phyloP scores from a whole-genome alignment of 306 rosid species.

The Lathyrus aphaca region DNA sequence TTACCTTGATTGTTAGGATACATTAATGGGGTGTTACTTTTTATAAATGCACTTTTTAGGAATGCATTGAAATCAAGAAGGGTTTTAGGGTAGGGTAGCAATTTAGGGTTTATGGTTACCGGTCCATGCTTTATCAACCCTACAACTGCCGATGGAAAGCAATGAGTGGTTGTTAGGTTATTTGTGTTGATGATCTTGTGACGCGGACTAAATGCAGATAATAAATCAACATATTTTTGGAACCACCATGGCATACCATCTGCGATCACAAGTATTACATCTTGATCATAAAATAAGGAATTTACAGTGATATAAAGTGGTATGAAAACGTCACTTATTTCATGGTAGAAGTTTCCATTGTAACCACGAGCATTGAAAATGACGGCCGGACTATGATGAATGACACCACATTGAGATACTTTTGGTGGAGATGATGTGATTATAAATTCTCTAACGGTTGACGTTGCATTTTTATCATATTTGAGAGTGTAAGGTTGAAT shows the following conservation, averaged over 20 bases:
- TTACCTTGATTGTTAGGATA: not conserved
- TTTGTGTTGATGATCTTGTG: conserved; percentile 38
- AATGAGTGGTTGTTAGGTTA: conserved; percentile 39
- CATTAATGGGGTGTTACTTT: not conserved
- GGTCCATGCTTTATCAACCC: conserved; percentile 57
- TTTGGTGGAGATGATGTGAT: conserved; percentile 44
- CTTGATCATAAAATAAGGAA: conserved; percentile 33
- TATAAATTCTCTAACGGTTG: conserved; percentile 40
- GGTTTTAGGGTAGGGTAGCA: conserved; percentile 48
- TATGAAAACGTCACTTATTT: conserved; percentile 55
- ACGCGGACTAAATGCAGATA: conserved; percentile 33
- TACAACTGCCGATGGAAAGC: conserved; percentile 44
- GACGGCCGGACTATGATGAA: conserved; percentile 49
- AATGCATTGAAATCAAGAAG: conserved; percentile 38
- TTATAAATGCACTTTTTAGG: conserved; percentile 25
- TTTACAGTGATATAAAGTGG: conserved; percentile 61
- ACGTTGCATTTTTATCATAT: conserved; percentile 38
- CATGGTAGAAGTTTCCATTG: conserved; percentile 60
- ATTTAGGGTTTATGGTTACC: conserved; percentile 42
- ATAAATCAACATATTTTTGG: conserved; percentile 44
- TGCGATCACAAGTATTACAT: conserved; percentile 45
- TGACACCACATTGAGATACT: conserved; percentile 32
- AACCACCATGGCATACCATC: conserved; percentile 50
- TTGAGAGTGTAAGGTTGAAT: conserved; percentile 59
- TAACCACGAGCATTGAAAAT: conserved; percentile 60